Evolutionary conservation across 1,284 basidiomycete genomes (phyloP), one percentile per base, ranked within the genome.

Genomic region (Rhodotorula sp.): DNA sequence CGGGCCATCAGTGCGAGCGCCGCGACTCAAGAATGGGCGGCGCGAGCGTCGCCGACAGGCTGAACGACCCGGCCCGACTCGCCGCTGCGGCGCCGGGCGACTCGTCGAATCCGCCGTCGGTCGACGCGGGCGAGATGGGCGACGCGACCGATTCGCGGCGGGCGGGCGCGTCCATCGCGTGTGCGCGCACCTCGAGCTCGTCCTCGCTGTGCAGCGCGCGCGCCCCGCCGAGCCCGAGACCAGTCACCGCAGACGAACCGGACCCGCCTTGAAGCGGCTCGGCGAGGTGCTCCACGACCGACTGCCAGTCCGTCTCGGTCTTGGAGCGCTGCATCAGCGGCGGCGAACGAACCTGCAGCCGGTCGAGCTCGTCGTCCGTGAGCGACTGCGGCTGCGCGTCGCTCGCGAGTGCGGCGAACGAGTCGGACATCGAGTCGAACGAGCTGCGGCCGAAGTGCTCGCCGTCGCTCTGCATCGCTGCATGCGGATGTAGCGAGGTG

Each of bases 361-460:
- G 72, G 44, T 76, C 74, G 42, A 74, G 58, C 56, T 76, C 74
- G 55, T 76, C 70, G 61, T 76, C 74, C 17, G 74, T 74, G 25
- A 65, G 57, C 21, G 74, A 69, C 19, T n/a, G 34, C 13, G 55
- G 61, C 12, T 61, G 54, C 12, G 25, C 42, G 44, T 72, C 56
- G 19, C 25, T 27, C 21, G 57, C 59, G 12, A 61, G n/a, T 49
- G 57, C 60, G 12, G 49, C 45, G 19, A 68, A 61, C 2, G 67
- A 69, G 10, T 68, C 68, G 34, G 68, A 23, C 3, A 61, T 64
- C 3, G 71, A 73, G 7, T 76, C 74, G 74, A 76, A 76, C 23
- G 72, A 76, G 57, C 66, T 66, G 16, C 67, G 70, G 5, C 42
- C 44, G 21, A 34, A 27, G 49, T 66, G 54, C 59, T 68, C 59